Conservation (phyloP, 2,329 filamentous ascomycete species). For the Paraphaeosphaeria sporulosa region DNA sequence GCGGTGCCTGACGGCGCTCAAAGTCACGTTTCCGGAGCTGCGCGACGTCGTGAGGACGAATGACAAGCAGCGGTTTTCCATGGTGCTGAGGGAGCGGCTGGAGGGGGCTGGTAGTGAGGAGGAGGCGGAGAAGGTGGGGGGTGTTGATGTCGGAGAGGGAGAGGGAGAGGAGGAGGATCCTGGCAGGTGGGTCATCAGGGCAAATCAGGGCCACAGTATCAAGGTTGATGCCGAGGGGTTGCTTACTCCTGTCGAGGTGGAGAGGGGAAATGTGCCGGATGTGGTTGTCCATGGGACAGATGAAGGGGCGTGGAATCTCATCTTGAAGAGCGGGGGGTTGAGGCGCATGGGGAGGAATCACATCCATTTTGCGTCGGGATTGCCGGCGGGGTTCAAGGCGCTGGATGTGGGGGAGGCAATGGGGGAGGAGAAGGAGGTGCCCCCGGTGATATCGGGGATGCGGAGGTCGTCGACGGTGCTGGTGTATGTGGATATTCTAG, state of each 20-base stretch:
- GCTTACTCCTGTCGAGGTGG: slow-evolving; percentile 68
- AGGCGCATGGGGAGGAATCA: slow-evolving; percentile 84
- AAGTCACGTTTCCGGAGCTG: slow-evolving; percentile 79
- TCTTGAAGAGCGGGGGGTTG: slow-evolving; percentile 79
- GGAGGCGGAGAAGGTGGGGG: slow-evolving; percentile 54
- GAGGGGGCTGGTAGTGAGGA: slow-evolving; percentile 16
- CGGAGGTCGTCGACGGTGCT: slow-evolving; percentile 67
- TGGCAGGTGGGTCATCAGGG: slow-evolving; percentile 82
- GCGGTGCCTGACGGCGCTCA: slow-evolving; percentile 69
- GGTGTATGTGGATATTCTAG: slow-evolving; percentile 76
- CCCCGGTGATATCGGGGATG: slow-evolving; percentile 80
- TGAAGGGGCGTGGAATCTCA: slow-evolving; percentile 77
- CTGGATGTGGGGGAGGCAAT: neutral
- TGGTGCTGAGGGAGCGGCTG: slow-evolving; percentile 64
- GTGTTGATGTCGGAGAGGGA: slow-evolving; percentile 42
- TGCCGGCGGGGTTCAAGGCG: slow-evolving; percentile 60
- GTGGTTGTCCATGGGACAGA: slow-evolving; percentile 89
- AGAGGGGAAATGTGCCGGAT: slow-evolving; percentile 65
- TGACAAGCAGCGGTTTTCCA: slow-evolving; percentile 89
- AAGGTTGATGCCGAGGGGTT: slow-evolving; percentile 74
- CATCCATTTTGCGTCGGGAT: slow-evolving; percentile 84
- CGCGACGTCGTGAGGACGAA: slow-evolving; percentile 73
- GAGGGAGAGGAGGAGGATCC: slow-evolving; percentile 12
- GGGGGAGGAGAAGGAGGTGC: slow-evolving; percentile 23
- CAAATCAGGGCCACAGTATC: slow-evolving; percentile 94